Evolutionary conservation across 2,329 filamentous ascomycete genomes (phyloP).

Genomic region (Botrytis aclada): DNA sequence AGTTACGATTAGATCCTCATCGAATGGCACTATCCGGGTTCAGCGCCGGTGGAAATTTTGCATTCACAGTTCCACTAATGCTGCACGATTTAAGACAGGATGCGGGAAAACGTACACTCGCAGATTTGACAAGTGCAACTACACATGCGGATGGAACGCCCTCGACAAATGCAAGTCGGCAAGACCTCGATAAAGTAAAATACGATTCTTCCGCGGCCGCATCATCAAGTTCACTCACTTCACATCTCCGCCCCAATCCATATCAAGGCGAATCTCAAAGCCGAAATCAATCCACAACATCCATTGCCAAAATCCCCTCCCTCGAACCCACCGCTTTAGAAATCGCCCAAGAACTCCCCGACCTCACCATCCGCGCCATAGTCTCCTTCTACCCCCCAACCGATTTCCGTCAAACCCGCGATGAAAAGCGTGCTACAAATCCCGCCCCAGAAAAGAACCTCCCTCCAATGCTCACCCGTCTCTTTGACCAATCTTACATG

Average conservation of each 20-base stretch:
- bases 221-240: neutral
- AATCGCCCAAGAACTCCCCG: constrained; percentile 38
- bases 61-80: constrained; percentile 41
- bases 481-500: constrained; percentile 63
- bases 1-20: constrained; percentile 55
- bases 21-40: constrained; percentile 61
- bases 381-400: constrained; percentile 61
- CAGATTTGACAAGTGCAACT: constrained; percentile 11
- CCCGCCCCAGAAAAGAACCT: constrained; percentile 56
- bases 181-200: neutral
- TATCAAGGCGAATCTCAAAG: neutral
- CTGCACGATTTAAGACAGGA: constrained; percentile 44
- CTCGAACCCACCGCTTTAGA: constrained; percentile 37
- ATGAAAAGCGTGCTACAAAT: constrained; percentile 53
- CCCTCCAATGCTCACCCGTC: constrained; percentile 54
- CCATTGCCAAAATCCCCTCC: constrained; percentile 33
- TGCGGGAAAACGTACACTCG: constrained; percentile 40
- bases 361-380: constrained; percentile 50
- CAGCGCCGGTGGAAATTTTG: constrained; percentile 48
- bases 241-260: constrained; percentile 1
- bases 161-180: neutral
- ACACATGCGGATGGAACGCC: neutral
- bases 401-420: constrained; percentile 58
- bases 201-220: neutral
- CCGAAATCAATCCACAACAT: constrained; percentile 22